Base-by-base conservation (phyloP, 768 basidiomycete genomes). In the Rubroboletus pulcherrimus region DNA sequence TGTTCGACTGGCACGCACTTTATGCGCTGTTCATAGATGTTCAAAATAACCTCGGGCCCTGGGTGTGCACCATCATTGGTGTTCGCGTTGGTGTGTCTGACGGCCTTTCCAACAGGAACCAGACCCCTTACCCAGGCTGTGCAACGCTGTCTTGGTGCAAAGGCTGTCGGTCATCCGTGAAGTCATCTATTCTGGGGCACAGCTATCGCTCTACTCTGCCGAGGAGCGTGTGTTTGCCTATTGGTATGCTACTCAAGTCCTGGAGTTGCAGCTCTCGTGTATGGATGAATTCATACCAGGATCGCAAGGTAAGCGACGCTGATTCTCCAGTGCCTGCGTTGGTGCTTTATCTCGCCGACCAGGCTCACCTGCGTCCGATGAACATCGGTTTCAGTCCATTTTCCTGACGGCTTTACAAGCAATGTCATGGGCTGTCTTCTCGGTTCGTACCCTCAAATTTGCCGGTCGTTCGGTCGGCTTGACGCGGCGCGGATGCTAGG, bases 161-260 rank as follows among this genome's bases (percentile, higher is more conserved):
- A 79, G 89, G 42, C 68, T 90, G 17, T 72, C 79, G 5, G 71
- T 78, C 10, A 76, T 89, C 4, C 79, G 82, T 38, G 89, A 93
- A 59, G 75, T 93, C 14, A 69, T 91, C 5, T 73, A 86, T 42
- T 85, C 89, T 2, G 91, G 88, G 2, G 87, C 89, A 58, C 89
- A 92, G 67, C 69, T 91, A 21, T 86, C 89, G 43, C 68, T 93
- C 7, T 90, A 91, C 62, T 75, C 81, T 21, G 68, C 77, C 1
- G 81, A 87, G 41, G 91, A 93, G 64, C 80, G 75, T 34, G 75
- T 86, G 0, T 82, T 90, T 57, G 86, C 89, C 3, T 91, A 92
- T 70, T 91, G 89, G 86, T 89, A 89, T 63, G 73, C 76, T 6
- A 66, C 78, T 3, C 77, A 78, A 42, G 77, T 91, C 4, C 71